A percentile compares a stretch with the other conserved stretches of the same genome.
Evolutionary conservation across 805 yeast species (phyloP).

Genomic region (Candida maris): DNA sequence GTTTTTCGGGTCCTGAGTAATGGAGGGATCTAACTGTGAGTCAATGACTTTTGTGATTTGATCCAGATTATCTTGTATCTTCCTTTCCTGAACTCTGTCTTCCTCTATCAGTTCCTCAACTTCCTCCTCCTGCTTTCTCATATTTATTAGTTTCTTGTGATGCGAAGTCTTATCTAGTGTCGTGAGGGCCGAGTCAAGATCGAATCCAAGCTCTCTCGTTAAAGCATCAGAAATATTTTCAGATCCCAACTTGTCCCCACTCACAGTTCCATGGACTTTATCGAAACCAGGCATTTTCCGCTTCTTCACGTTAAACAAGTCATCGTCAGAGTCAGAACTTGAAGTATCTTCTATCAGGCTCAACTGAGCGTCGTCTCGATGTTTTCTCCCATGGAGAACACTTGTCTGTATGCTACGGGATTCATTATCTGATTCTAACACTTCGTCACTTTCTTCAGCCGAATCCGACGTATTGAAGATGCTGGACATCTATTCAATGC

Average conservation of each 20-base stretch:
- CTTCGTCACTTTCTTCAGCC: too few relatives aligned
- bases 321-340: conserved; percentile 8
- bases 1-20: conserved; percentile 7
- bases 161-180: conserved; percentile 6
- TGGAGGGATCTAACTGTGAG: conserved; percentile 6
- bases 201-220: conserved; percentile 19
- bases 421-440: too few relatives aligned
- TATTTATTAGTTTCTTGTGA: conserved; percentile 11
- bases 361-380: too few relatives aligned
- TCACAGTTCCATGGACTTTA: background rate
- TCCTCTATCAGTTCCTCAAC: conserved; percentile 14
- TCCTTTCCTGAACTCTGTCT: conserved; percentile 7
- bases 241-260: conserved; percentile 4
- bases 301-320: conserved; percentile 7
- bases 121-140: conserved; percentile 16
- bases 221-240: conserved; percentile 7
- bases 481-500: too few relatives aligned
- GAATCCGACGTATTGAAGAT: too few relatives aligned
- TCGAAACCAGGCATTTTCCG: conserved; percentile 3
- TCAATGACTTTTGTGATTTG: conserved; percentile 5
- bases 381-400: too few relatives aligned
- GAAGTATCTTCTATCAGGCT: too few relatives aligned
- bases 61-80: conserved; percentile 5
- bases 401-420: too few relatives aligned
- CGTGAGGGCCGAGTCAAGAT: conserved; percentile 14